Evolutionary conservation across 805 yeast species (phyloP), one percentile per base, ranked within the genome.

Genomic region (Starmerella floricola): DNA sequence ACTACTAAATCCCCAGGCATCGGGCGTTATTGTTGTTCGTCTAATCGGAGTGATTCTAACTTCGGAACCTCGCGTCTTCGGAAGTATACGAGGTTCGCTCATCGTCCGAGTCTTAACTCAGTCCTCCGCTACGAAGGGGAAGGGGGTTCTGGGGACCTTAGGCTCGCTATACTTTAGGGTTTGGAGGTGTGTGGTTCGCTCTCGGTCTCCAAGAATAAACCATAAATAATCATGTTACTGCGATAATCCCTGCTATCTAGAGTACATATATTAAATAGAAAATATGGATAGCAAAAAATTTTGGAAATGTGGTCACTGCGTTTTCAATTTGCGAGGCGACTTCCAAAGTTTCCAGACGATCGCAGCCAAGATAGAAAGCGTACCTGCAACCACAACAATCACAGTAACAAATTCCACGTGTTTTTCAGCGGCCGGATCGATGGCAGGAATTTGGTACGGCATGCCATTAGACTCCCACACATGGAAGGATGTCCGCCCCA

Each of bases 361-460:
- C 12, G 44, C 31, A 1, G n/a, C n/a, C 0, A 67, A 31, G 2
- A 69, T 33, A 38, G 60, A 65, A 0, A 62, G 2, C 1, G 62
- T 41, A 1, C 71, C 70, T 0, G 59, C 16, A 0, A 62, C 3
- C 0, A 73, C 51, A 8, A 62, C 58, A 2, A 44, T 36, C 4
- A 61, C 46, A 1, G 78, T 72, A 13, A 52, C 38, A 3, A 43
- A 36, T 50, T 66, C 67, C n/a, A 67, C 56, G 1, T 44, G 27
- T 3, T 41, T 42, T 43, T 60, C 65, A 15, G 61, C 49, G 10
- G 46, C 38, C 0, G 55, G 44, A 32, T 65, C 61, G 20, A 67
- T 70, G 3, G 61, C 64, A 4, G 79, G 79, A 26, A 73, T 65
- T 12, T 54, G 43, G 43, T 62, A 62, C 4, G 13, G 15, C 4